Evolutionary conservation across 2,329 filamentous ascomycete genomes (phyloP), one percentile per base, ranked within the genome.

Genomic region (Exophiala dermatitidis): DNA sequence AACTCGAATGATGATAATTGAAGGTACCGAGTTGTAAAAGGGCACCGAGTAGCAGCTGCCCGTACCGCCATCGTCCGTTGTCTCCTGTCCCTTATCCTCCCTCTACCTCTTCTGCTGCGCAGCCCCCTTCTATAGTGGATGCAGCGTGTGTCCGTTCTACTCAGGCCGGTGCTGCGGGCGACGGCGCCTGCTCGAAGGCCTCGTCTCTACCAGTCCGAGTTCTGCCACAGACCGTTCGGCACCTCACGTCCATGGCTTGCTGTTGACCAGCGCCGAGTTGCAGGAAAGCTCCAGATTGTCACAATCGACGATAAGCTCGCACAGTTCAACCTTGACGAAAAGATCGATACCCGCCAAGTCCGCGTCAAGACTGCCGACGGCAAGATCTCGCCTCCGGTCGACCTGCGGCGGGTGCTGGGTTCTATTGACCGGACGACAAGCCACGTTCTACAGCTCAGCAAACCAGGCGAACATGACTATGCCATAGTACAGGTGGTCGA

Each of bases 401-500:
- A 38, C 29, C 53, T 63, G 19, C 38, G 42, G 9, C 34, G 53
- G 12, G 10, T 61, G 28, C 71, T 84, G 2, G 44, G 58, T 2
- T 64, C 60, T 3, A 68, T 82, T 48, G 72, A 84, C 60, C 72
- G 71, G 28, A 65, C 68, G n/a, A 73, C 69, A 1, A 68, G 78
- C 50, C 72, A 76, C 54, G 71, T 85, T 1, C 65, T 81, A 2
- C 73, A 77, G 58, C 69, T 84, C 29, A 65, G 65, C 0, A 56
- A 66, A 1, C 66, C 68, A 0, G 66, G 65, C 3, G 52, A 62
- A 3, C 60, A 56, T 12, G 46, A 66, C 59, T 54, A 67, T 71
- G 82, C 88, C 1, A 76, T 90, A 33, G 94, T 88, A 76, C 84
- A 82, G 62, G 74, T 95, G 43, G 67, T 88, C 31, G 76, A 82